phyloP scores from a whole-genome alignment of 2,329 filamentous ascomycete species.

The Xylaria sp. region DNA sequence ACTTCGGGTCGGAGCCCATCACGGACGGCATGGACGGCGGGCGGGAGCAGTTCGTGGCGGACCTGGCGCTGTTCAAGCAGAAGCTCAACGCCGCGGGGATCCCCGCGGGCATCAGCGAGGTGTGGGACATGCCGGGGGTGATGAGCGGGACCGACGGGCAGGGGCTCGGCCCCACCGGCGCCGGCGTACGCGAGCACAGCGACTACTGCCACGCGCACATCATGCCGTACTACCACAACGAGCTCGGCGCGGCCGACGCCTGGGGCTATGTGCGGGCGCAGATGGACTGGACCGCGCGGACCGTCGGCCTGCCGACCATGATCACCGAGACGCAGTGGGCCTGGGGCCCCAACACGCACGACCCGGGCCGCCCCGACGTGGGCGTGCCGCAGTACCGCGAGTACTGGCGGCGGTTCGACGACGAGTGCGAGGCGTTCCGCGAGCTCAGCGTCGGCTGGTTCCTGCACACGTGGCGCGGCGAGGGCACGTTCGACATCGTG shows the following conservation, averaged over 20 bases:
- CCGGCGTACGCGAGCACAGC: not conserved
- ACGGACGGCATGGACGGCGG: conserved; percentile 7
- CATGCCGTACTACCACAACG: conserved; percentile 2
- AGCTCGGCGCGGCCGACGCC: not conserved
- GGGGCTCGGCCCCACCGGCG: not conserved
- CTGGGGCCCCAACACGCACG: not conserved
- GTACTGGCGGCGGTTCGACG: conserved; percentile 10
- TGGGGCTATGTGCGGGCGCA: not conserved
- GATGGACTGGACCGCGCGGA: not conserved
- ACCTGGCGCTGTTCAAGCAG: conserved; percentile 1
- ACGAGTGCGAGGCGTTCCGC: conserved; percentile 9
- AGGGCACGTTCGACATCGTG: conserved; percentile 14
- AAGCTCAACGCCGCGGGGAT: conserved; percentile 3
- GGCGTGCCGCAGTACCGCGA: not conserved
- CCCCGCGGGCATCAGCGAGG: conserved; percentile 4
- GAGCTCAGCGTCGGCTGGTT: conserved; percentile 13
- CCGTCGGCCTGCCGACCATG: not conserved
- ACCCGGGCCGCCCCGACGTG: not conserved
- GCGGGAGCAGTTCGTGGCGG: not conserved
- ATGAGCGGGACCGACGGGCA: not conserved
- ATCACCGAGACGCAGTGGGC: conserved; percentile 7
- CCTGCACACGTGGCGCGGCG: conserved; percentile 14
- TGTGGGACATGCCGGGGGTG: not conserved
- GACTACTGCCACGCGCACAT: conserved; percentile 5
- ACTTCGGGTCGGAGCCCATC: conserved; percentile 10